A percentile compares a stretch with the other conserved stretches of the same genome.
Evolutionary conservation across 768 basidiomycete genomes (phyloP).

Genomic region (Macrolepiota albuminosa): DNA sequence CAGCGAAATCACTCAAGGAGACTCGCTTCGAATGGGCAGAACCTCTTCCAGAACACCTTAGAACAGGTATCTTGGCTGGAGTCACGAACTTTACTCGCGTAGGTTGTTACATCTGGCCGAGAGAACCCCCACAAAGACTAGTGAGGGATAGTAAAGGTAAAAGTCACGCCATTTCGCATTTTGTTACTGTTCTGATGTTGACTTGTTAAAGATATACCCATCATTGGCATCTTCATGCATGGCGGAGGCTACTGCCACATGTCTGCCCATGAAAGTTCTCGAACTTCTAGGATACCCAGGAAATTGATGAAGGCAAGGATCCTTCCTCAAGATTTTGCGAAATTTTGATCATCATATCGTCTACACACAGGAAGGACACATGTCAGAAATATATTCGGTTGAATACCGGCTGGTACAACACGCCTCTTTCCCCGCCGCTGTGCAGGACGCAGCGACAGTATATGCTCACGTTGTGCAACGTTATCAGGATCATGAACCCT

Average conservation of each 20-base stretch:
- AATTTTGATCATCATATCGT: background rate
- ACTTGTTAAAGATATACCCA: conserved; percentile 24
- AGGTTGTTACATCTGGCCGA: background rate
- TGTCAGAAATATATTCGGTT: background rate
- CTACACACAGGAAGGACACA: background rate
- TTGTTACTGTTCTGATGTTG: conserved; percentile 13
- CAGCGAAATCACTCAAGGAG: conserved; percentile 29
- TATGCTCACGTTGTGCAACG: background rate
- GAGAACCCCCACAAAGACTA: background rate
- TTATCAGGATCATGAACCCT: background rate
- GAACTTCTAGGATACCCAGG: conserved; percentile 45
- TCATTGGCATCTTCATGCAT: conserved; percentile 48
- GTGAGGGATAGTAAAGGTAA: background rate
- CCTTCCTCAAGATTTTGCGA: background rate
- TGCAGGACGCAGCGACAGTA: background rate
- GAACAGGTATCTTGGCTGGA: conserved; percentile 39
- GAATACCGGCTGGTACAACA: background rate
- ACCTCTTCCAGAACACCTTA: conserved; percentile 32
- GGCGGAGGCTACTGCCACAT: conserved; percentile 56
- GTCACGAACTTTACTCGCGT: conserved; percentile 15
- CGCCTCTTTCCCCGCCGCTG: background rate
- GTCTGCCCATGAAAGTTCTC: conserved; percentile 46
- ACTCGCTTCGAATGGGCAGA: conserved; percentile 47
- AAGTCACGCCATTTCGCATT: background rate
- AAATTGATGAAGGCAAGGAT: conserved; percentile 33